A percentile compares a stretch with the other conserved stretches of the same genome.
phyloP scores from a whole-genome alignment of 768 basidiomycete genomes.

The Psilocybe cubensis region DNA sequence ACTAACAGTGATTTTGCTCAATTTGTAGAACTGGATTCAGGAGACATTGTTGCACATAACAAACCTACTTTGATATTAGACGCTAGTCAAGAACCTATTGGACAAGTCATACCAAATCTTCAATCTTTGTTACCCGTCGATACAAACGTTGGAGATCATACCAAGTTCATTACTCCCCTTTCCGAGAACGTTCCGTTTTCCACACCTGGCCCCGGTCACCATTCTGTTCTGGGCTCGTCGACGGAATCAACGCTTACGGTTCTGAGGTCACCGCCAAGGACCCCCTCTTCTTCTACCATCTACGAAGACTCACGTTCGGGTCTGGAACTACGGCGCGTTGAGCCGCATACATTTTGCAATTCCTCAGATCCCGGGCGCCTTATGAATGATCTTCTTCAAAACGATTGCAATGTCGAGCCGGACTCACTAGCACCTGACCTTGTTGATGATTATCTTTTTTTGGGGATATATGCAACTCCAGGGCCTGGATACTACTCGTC shows the following conservation, averaged over 20 bases:
- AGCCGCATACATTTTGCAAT: conserved; percentile 9
- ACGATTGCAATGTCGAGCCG: conserved; percentile 6
- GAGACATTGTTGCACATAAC: conserved; percentile 15
- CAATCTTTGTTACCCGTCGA: not conserved
- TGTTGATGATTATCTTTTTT: conserved; percentile 16
- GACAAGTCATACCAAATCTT: not conserved
- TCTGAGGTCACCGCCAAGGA: conserved; percentile 14
- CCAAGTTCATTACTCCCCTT: not conserved
- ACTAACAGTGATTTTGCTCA: not conserved
- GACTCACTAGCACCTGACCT: conserved; percentile 18
- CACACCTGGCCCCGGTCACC: conserved; percentile 26
- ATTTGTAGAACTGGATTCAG: not conserved
- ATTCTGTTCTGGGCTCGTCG: conserved; percentile 23
- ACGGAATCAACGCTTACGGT: conserved; percentile 12
- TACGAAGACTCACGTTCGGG: conserved; percentile 13
- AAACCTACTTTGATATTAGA: not conserved
- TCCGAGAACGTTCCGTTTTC: conserved; percentile 26
- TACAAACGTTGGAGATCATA: conserved; percentile 4
- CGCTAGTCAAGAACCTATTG: not conserved
- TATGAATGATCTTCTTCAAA: not conserved
- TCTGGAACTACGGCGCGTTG: not conserved
- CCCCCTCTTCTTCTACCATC: conserved; percentile 23
- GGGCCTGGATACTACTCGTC: conserved; percentile 43
- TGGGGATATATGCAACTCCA: conserved; percentile 47
- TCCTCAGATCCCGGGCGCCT: conserved; percentile 5